Percentiles rank a stretch among this genome's conserved stretches.
Conservation (phyloP, 495 filamentous ascomycete species). For the Staphylotrichum longicolle region DNA sequence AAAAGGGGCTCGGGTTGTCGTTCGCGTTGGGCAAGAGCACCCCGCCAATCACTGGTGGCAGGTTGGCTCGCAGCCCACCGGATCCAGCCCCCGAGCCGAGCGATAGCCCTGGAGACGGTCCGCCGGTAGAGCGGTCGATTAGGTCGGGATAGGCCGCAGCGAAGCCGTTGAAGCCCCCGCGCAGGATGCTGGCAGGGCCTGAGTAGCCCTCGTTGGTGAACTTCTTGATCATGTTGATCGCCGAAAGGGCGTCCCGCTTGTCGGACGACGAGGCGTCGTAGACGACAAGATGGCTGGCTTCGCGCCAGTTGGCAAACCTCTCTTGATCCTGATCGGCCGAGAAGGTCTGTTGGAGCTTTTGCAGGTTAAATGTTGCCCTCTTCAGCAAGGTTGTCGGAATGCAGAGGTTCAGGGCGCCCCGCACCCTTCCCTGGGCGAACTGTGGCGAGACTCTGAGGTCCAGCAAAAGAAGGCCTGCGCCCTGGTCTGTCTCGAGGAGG, state of each 20-base stretch:
- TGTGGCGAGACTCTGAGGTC: constrained; percentile 87
- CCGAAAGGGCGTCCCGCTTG: constrained; percentile 70
- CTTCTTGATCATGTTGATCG: constrained; percentile 85
- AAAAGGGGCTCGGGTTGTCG: constrained; percentile 79
- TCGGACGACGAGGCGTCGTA: constrained; percentile 79
- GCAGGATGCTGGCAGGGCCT: constrained; percentile 69
- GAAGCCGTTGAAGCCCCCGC: constrained; percentile 56
- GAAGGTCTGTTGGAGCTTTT: constrained; percentile 86
- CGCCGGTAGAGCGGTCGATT: constrained; percentile 46
- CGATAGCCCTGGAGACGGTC: constrained; percentile 39
- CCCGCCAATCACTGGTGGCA: constrained; percentile 79
- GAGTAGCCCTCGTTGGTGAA: constrained; percentile 82
- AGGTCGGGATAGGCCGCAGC: constrained; percentile 45
- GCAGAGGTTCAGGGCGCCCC: constrained; percentile 82
- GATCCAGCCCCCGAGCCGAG: constrained; percentile 35
- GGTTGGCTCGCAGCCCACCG: constrained; percentile 37
- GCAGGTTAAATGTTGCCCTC: constrained; percentile 83
- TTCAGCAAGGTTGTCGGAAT: constrained; percentile 94
- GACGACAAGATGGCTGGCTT: constrained; percentile 72
- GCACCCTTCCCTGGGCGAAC: constrained; percentile 70
- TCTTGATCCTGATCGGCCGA: constrained; percentile 67
- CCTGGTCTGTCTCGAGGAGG: constrained; percentile 55
- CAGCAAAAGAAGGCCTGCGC: constrained; percentile 66
- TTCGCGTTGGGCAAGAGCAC: constrained; percentile 74
- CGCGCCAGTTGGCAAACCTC: constrained; percentile 74